Evolutionary conservation across 768 basidiomycete genomes (phyloP), one percentile per base, ranked within the genome.

Genomic region (Trametes cinnabarina): DNA sequence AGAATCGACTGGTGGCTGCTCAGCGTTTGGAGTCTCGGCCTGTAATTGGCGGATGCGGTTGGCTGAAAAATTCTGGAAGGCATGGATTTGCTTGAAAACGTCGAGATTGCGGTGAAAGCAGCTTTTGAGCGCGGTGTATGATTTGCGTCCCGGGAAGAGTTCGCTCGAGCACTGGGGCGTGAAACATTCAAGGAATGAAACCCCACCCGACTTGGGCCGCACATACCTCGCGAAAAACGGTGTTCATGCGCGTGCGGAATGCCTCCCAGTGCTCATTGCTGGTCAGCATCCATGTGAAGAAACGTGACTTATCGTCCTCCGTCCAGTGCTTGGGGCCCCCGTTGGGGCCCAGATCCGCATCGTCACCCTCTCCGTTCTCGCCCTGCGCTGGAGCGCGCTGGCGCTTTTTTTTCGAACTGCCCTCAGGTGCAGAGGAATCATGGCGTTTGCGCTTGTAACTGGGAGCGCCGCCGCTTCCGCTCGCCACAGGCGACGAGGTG

Each of bases 31-130:
- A 74, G 50, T 71, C 66, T 60, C 64, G 63, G 37, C 70, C 71
- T 61, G 46, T 23, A 52, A 25, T 28, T 61, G 60, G 25, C 60
- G 60, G 14, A 40, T 71, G 60, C 62, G 77, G 72, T 37, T 72
- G 66, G 53, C 81, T 71, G 58, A 73, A 52, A 77, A 86, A 12
- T 72, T 73, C 68, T 92, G 87, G 61, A 88, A 88, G 6, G 82
- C 79, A 66, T 87, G 86, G 37, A 92, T 88, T 69, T 91, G 88
- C 71, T 88, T 90, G 79, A 90, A 92, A 15, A 90, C 73, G 63
- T 90, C 90, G 63, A 92, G 88, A 63, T 90, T 91, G 66, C 89
- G 87, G 68, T 92, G 88, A 61, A 89, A 92, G 66, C 89, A 91
- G 20, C 89, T 88, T 73, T 92, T 92, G 54, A 92, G 78, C 0